Evolutionary conservation across 495 filamentous ascomycete genomes (phyloP), one percentile per base, ranked within the genome.

Genomic region (Podospora appendiculata): DNA sequence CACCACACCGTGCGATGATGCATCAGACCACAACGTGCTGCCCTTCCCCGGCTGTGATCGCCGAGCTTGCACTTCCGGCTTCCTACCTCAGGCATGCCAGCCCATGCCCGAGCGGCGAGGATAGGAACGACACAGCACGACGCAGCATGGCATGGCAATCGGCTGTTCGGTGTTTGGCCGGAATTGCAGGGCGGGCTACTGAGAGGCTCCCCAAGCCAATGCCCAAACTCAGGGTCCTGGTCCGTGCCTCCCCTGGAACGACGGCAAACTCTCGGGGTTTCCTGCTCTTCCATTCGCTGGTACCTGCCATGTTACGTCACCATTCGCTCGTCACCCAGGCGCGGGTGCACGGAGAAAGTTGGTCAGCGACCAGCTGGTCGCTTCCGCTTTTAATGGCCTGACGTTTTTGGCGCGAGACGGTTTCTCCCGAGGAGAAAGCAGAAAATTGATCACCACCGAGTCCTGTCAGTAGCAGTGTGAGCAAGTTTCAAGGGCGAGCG

Each of bases 101-200:
- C 25, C 25, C 25, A 25, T 25, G 25, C 11, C 25, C 44, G 25
- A 46, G 12, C 35, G 34, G 46, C 46, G 34, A 50, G 50, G 50
- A 8, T 46, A 47, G 53, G 53, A 50, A 47, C 41, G 7, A 14
- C 11, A 16, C 2, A 38, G 3, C 13, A 38, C 9, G 8, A 38
- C 13, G 8, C 36, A 1, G 36, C 9, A 38, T 11, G 7, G 9
- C 9, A 38, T 11, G 7, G 9, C 9, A 38, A 38, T 13, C 36
- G 36, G 13, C 36, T 38, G 6, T 49, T 58, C 52, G 56, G 49
- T 40, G 43, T 41, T 54, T 51, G 19, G 38, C 56, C 52, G 56
- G 52, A 8, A 54, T 52, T 19, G 16, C 33, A n/a, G 18, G 16
- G 33, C 19, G 25, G 32, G n/a, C 41, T 14, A 32, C 12, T 45